Percentiles rank a stretch among this genome's conserved stretches.
Evolutionary conservation across 2,329 filamentous ascomycete species (phyloP).

Genomic region (Venturia aucupariae): DNA sequence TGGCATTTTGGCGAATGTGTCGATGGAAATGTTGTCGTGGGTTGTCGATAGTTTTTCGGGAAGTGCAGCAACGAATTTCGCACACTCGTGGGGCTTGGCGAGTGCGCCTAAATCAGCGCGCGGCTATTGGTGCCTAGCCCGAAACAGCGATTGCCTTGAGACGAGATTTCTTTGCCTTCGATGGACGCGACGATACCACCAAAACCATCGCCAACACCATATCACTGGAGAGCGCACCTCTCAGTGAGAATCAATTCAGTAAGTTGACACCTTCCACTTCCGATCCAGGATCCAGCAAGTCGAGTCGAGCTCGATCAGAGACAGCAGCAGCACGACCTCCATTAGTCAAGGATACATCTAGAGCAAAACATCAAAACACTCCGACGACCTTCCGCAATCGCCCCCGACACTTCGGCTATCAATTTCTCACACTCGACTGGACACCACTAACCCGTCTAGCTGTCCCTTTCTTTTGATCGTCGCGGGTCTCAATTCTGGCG

Average conservation of each 20-base stretch:
- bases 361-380: not conserved
- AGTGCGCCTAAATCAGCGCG: not conserved
- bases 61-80: not conserved
- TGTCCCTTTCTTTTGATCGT: conserved; percentile 1
- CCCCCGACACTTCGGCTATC: not conserved
- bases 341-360: not conserved
- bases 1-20: conserved; percentile 12
- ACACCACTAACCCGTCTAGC: not conserved
- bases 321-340: not conserved
- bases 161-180: not conserved
- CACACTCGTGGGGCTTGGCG: not conserved
- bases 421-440: not conserved
- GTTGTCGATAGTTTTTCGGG: conserved; percentile 1
- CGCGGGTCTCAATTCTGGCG: not conserved
- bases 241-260: not conserved
- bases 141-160: not conserved
- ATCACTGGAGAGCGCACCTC: not conserved
- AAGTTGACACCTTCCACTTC: not conserved
- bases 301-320: not conserved
- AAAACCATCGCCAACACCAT: not conserved
- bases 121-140: not conserved
- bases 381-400: not conserved
- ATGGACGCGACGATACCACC: not conserved
- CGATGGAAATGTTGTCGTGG: not conserved
- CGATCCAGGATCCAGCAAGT: not conserved